Evolutionary conservation across 2,329 filamentous ascomycete species (phyloP), one percentile per base, ranked within the genome.

Genomic region (Fusarium neocosmosporiellum): DNA sequence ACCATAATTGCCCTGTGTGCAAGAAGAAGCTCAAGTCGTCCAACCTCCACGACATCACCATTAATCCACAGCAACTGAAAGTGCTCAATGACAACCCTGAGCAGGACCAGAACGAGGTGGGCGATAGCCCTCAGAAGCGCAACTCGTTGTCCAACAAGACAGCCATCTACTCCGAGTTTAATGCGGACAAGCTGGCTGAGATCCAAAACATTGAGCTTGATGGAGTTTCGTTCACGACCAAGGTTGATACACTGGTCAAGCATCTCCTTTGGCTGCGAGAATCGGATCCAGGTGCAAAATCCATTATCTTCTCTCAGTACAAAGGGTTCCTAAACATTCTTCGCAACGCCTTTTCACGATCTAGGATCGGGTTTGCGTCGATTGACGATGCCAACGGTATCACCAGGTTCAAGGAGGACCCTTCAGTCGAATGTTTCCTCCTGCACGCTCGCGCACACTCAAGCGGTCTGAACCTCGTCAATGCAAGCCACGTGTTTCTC

Each of bases 281-380:
- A 73, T 90, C 93, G 55, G 95, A 98, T 74, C 94, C 94, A 0
- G 94, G 94, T 0, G 91, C 94, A 11, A 98, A 98, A 80, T 93
- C 94, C 0, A 93, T 99, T 79, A 88, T 98, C n/a, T 99, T 98
- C 81, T 97, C 94, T 1, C 96, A 98, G 82, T 88, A 94, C 81
- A 89, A 89, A 63, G 92, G 94, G 62, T 98, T 98, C 75, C 86
- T 98, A 2, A 84, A 88, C 1, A 90, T 97, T 8, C 86, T 98
- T 1, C 87, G 87, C 10, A 86, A 86, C 11, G 96, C 95, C 0
- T 92, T 98, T 59, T 78, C 81, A 2, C 86, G 88, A 5, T 94
- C 94, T 81, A 88, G 90, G 57, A 96, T 99, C 70, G 91, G 92
- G 1, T 92, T 88, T 76, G 89, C 91, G 10, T 91, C 90, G 5